Conservation (phyloP, 768 basidiomycete species). For the Rhodotorula babjevae region DNA sequence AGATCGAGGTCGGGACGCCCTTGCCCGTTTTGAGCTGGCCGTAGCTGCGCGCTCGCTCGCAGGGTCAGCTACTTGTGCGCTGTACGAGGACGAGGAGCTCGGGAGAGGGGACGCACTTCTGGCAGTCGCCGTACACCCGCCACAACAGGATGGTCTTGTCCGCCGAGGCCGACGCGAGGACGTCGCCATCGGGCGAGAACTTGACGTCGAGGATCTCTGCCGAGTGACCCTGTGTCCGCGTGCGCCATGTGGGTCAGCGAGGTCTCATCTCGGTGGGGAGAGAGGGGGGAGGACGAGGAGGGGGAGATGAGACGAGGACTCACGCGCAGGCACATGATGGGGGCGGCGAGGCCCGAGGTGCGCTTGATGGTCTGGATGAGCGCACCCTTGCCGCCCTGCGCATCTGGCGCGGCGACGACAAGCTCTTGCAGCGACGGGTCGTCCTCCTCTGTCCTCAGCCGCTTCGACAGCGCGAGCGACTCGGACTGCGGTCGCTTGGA, state of each 20-base stretch:
- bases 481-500: conserved; percentile 26
- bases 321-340: conserved; percentile 88
- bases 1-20: conserved; percentile 77
- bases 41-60: conserved; percentile 60
- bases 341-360: conserved; percentile 88
- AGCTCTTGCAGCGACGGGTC: conserved; percentile 44
- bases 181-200: conserved; percentile 90
- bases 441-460: conserved; percentile 41
- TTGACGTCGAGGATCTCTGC: conserved; percentile 85
- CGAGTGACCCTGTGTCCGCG: conserved; percentile 47
- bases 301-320: conserved; percentile 48
- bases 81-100: background rate
- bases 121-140: conserved; percentile 41
- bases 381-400: conserved; percentile 45
- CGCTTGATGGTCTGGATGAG: conserved; percentile 63
- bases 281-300: background rate
- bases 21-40: conserved; percentile 79
- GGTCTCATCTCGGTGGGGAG: background rate
- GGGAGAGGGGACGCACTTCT: conserved; percentile 18
- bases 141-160: conserved; percentile 77
- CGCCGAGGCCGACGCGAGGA: conserved; percentile 83
- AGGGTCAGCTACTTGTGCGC: conserved; percentile 43
- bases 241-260: background rate
- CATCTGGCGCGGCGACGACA: conserved; percentile 47
- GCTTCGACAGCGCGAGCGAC: conserved; percentile 36